These are phyloP conservation scores for Periconia digitata DNA, from an alignment of 2,329 filamentous ascomycete species.

Conservation along the genomic window DNA sequence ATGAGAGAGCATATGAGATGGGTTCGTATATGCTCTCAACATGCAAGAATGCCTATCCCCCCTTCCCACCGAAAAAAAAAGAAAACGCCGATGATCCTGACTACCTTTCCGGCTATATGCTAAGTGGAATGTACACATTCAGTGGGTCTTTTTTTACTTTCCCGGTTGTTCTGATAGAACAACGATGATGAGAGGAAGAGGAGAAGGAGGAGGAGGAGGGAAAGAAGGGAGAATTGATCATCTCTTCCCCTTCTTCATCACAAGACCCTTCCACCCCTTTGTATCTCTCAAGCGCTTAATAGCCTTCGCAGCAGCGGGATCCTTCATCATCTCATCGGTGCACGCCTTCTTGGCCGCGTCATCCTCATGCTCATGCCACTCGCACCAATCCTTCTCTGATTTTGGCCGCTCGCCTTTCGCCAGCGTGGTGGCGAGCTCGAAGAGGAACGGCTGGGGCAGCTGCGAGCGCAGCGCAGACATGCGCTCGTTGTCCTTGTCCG, in stretches of 20 bases:
- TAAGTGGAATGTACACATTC: background rate
- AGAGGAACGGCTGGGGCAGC: slow-evolving; percentile 37
- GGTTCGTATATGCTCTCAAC: no score
- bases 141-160: no score
- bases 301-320: slow-evolving; percentile 32
- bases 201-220: no score
- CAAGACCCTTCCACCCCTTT: slow-evolving; percentile 40
- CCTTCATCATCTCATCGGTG: slow-evolving; percentile 32
- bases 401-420: slow-evolving; percentile 37
- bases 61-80: background rate
- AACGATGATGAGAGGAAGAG: no score
- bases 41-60: no score
- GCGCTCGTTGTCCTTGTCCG: slow-evolving; percentile 34
- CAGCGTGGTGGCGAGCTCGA: slow-evolving; percentile 36
- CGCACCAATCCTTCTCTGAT: slow-evolving; percentile 40
- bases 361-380: slow-evolving; percentile 39
- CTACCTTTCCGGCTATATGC: no score
- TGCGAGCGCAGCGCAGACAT: slow-evolving; percentile 33
- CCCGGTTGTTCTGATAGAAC: no score
- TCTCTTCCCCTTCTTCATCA: slow-evolving; percentile 40
- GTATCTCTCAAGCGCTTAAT: slow-evolving; percentile 36
- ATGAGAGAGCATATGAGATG: no score
- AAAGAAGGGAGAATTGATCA: slow-evolving; percentile 7
- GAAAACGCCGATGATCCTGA: background rate
- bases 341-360: slow-evolving; percentile 37